phyloP scores from a whole-genome alignment of 129 eudicot genomes.

The Silybum marianum region DNA sequence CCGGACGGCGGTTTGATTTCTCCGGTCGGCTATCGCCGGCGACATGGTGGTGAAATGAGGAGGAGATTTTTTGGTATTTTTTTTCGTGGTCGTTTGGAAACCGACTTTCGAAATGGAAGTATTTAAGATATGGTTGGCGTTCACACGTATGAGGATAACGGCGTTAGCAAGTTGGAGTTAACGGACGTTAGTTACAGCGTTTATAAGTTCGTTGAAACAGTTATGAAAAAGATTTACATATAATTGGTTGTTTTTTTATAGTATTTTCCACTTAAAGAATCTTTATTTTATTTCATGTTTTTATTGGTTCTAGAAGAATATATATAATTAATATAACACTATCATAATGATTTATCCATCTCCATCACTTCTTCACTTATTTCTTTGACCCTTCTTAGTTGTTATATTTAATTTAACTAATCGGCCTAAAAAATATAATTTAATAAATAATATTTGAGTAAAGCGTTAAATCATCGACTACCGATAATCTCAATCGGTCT shows the following conservation, averaged over 20 bases:
- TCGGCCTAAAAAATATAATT: no score
- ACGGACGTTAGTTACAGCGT: neutral
- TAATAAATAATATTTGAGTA: no score
- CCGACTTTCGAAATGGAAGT: conserved; percentile 6
- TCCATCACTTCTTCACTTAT: neutral
- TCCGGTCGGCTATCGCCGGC: conserved; percentile 27
- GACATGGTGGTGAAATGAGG: conserved; percentile 27
- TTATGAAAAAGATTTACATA: neutral
- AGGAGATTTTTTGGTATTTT: neutral
- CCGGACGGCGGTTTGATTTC: conserved; percentile 8
- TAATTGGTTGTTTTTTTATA: neutral
- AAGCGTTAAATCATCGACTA: no score
- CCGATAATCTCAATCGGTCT: no score
- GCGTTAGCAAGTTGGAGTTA: neutral
- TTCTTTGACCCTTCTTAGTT: neutral
- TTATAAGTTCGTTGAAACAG: conserved; percentile 2
- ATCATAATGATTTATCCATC: neutral
- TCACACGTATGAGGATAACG: neutral
- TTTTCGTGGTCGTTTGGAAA: conserved; percentile 19
- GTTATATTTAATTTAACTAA: neutral
- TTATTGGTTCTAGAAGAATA: neutral
- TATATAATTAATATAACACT: neutral
- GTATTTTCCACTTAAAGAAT: neutral
- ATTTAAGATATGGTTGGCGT: conserved; percentile 9
- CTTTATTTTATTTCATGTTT: neutral